Evolutionary conservation across 2,329 filamentous ascomycete species (phyloP), one percentile per base, ranked within the genome.

Genomic region (Alternaria sp.): DNA sequence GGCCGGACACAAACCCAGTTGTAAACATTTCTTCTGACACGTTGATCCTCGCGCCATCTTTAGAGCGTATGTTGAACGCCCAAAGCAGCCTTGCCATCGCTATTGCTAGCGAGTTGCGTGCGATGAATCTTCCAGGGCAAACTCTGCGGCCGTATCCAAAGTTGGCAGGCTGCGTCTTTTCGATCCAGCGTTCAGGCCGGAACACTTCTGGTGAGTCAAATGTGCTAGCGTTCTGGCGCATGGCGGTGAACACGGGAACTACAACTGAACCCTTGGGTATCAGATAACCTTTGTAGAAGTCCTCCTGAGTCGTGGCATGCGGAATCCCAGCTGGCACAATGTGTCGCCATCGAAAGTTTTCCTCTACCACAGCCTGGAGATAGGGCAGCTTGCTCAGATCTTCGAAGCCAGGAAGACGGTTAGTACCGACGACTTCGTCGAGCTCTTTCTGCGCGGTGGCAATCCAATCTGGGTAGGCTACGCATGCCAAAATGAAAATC

Each of bases 141-240:
- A 85, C 81, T 15, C 85, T 78, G 3, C 85, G 78, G 0, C 86
- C 86, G 66, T 85, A 87, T 0, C 83, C 85, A 57, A 86, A 85
- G 25, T 64, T 71, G n/a, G 43, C 60, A 25, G 59, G 21, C 23
- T 67, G 63, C 2, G 57, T 5, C 33, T 60, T 67, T 8, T 44
- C 62, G 23, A 79, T 64, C 74, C 75, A 82, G 0, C 78, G 73
- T 18, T 80, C 79, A 0, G 80, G 81, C 7, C 72, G 70, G 64
- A 82, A 81, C 1, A 54, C 55, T 1, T 69, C 62, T 0, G 79
- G 79, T 1, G 68, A 65, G 2, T 75, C 65, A 43, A 75, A 81
- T 2, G 76, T 65, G 5, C 65, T 54, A 2, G 67, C 55, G 43
- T 82, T 75, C 37, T 73, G 72, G 18, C 76, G 70, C 25, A 82